These are phyloP conservation scores for Leishmania guyanensis DNA, from an alignment of 208 protist genomes.

Conservation along the genomic window DNA sequence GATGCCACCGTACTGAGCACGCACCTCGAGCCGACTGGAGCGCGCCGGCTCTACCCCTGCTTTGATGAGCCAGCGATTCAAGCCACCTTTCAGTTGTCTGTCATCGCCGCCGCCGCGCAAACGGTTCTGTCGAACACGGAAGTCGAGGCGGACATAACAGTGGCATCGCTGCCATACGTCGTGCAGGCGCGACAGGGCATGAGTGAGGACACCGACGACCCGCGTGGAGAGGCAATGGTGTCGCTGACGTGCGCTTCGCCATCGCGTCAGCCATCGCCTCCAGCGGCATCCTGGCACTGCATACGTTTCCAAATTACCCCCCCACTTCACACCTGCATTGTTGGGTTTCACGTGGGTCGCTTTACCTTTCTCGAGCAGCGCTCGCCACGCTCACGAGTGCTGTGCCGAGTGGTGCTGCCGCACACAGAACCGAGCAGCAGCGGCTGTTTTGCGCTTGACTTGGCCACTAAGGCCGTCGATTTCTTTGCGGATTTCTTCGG, in stretches of 20 bases:
- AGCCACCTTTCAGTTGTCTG: slow-evolving; percentile 58
- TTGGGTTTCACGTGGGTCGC: slow-evolving; percentile 91
- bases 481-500: slow-evolving; percentile 92
- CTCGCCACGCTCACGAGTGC: slow-evolving; percentile 34
- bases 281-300: slow-evolving; percentile 9
- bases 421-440: slow-evolving; percentile 30
- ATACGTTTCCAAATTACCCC: slow-evolving; percentile 54
- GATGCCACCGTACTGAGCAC: slow-evolving; percentile 54
- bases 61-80: slow-evolving; percentile 73
- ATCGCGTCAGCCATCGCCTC: background rate
- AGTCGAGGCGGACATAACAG: slow-evolving; percentile 33
- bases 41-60: slow-evolving; percentile 64
- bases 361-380: slow-evolving; percentile 86
- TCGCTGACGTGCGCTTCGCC: background rate
- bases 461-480: slow-evolving; percentile 81
- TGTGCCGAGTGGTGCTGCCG: slow-evolving; percentile 71
- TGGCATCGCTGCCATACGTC: slow-evolving; percentile 17
- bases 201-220: background rate
- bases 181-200: background rate
- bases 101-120: slow-evolving; percentile 34
- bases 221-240: background rate
- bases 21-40: slow-evolving; percentile 67
- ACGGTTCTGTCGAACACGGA: slow-evolving; percentile 59
- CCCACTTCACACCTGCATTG: slow-evolving; percentile 54
- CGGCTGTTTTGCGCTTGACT: slow-evolving; percentile 88